Percentiles rank a stretch among this genome's conserved stretches.
These are phyloP conservation scores for Aspergillus diversus DNA, from an alignment of 495 filamentous ascomycete genomes.

Conservation along the genomic window DNA sequence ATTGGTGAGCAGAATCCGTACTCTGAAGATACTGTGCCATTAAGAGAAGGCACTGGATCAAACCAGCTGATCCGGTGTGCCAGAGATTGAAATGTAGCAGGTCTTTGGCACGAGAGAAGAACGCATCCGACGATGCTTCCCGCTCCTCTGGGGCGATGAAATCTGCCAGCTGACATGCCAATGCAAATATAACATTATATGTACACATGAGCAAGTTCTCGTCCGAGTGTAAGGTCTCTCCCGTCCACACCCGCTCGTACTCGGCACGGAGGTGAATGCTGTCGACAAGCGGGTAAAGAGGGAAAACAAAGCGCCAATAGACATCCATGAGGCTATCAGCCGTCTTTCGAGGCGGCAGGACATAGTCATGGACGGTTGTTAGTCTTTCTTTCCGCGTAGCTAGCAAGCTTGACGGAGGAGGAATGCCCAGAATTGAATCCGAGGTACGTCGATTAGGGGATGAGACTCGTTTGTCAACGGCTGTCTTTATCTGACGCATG, in stretches of 20 bases:
- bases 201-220: conserved; percentile 48
- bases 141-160: conserved; percentile 39
- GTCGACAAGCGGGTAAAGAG: conserved; percentile 45
- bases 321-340: conserved; percentile 44
- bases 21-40: conserved; percentile 50
- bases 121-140: conserved; percentile 38
- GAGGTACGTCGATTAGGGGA: conserved; percentile 28
- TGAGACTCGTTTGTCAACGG: conserved; percentile 36
- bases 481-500: conserved; percentile 43
- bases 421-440: conserved; percentile 20
- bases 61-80: conserved; percentile 40
- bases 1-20: conserved; percentile 43
- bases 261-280: conserved; percentile 33
- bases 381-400: conserved; percentile 18
- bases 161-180: conserved; percentile 42
- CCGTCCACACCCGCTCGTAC: conserved; percentile 42
- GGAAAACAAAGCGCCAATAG: conserved; percentile 47
- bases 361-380: conserved; percentile 29
- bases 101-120: conserved; percentile 44
- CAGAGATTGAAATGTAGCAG: conserved; percentile 44
- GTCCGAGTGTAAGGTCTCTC: conserved; percentile 33
- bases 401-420: conserved; percentile 24
- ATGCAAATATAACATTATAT: conserved; percentile 46
- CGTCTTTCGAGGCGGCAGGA: conserved; percentile 43
- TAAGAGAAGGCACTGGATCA: conserved; percentile 44